Conservation (phyloP, 176 grass and related monocot genomes). For the Hyparrhenia diplandra region DNA sequence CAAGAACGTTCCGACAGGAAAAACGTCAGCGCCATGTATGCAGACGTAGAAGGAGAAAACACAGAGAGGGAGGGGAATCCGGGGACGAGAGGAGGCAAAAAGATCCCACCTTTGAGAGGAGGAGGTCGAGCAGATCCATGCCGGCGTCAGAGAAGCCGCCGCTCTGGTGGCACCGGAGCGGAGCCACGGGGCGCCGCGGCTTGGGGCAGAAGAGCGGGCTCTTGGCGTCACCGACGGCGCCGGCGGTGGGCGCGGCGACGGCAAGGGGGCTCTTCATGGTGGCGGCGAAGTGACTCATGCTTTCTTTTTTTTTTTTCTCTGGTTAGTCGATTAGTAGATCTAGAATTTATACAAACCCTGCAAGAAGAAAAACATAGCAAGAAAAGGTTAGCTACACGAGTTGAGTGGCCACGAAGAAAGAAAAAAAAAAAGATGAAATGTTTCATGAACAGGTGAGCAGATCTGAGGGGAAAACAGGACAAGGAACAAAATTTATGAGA, state of each 20-base stretch:
- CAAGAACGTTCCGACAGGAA: not conserved
- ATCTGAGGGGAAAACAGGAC: not conserved
- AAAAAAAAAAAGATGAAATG: not conserved
- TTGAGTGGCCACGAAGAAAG: not conserved
- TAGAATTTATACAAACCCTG: slow-evolving; percentile 19
- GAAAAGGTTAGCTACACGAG: not conserved
- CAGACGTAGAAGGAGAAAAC: not conserved
- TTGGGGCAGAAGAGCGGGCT: slow-evolving; percentile 90
- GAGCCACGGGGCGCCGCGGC: slow-evolving; percentile 56
- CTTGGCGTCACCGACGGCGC: slow-evolving; percentile 28
- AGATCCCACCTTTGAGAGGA: slow-evolving; percentile 54
- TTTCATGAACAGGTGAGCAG: not conserved
- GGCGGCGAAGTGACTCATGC: slow-evolving; percentile 78
- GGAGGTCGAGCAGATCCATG: slow-evolving; percentile 64
- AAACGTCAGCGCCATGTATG: not conserved
- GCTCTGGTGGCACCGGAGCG: slow-evolving; percentile 66
- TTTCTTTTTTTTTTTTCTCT: not conserved
- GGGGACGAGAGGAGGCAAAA: not conserved
- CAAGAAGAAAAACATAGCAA: slow-evolving; percentile 12
- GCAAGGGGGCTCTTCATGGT: slow-evolving; percentile 66
- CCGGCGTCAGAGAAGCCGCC: slow-evolving; percentile 46
- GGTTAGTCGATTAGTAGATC: slow-evolving; percentile 59
- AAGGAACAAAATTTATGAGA: not conserved
- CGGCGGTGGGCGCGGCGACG: slow-evolving; percentile 41
- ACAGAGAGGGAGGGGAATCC: not conserved